Conservation (phyloP, 106 monocot genomes). For the Platanthera zijinensis region DNA sequence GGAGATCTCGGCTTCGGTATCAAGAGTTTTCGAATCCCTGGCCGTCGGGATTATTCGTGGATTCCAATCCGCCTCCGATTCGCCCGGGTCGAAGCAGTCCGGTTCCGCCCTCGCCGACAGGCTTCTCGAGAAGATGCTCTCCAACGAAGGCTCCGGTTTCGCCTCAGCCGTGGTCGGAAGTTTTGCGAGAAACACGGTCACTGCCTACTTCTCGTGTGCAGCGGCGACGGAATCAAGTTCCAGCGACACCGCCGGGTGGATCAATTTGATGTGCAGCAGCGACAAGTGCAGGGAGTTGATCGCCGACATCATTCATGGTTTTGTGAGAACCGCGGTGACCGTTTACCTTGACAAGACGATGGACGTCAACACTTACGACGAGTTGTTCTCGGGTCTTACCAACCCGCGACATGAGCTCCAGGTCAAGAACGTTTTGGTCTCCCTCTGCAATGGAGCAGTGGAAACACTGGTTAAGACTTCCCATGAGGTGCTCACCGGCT, state of each 20-base stretch:
- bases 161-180: constrained; percentile 49
- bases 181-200: constrained; percentile 51
- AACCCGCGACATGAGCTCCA: constrained; percentile 63
- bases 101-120: constrained; percentile 31
- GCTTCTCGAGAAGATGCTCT: constrained; percentile 49
- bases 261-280: constrained; percentile 20
- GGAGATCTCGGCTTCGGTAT: constrained; percentile 41
- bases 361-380: constrained; percentile 56
- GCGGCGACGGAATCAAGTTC: background rate
- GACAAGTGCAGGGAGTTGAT: constrained; percentile 38
- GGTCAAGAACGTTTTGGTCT: constrained; percentile 63
- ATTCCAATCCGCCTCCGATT: constrained; percentile 3
- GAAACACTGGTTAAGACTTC: constrained; percentile 80
- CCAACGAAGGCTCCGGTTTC: constrained; percentile 41
- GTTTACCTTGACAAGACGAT: constrained; percentile 79
- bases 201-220: constrained; percentile 23
- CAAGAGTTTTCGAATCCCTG: constrained; percentile 53
- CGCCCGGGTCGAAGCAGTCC: background rate
- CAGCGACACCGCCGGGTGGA: constrained; percentile 23
- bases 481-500: constrained; percentile 36
- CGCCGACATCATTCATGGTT: constrained; percentile 42
- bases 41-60: constrained; percentile 40
- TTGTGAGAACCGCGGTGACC: constrained; percentile 58
- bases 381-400: constrained; percentile 61
- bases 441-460: constrained; percentile 62